phyloP scores from a whole-genome alignment of 345 rosid genomes.

The Eucalyptus marginata region DNA sequence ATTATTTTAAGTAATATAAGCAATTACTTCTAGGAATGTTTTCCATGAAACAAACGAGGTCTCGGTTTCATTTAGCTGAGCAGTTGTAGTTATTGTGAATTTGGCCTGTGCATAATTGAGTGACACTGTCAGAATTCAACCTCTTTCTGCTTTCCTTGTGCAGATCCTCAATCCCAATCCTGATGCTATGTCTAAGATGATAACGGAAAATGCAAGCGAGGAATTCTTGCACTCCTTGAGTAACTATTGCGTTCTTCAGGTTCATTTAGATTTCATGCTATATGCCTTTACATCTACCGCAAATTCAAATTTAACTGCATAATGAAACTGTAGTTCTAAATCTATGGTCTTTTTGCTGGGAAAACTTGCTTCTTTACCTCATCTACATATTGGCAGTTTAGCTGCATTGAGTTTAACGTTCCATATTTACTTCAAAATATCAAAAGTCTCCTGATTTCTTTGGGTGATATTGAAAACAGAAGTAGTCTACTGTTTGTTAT shows the following conservation, averaged over 20 bases:
- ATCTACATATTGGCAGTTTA: neutral
- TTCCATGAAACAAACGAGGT: neutral
- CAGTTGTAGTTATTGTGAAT: neutral
- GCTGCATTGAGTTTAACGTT: neutral
- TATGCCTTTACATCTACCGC: neutral
- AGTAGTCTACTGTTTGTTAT: neutral
- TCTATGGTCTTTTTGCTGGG: neutral
- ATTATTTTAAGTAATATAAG: neutral
- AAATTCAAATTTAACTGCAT: neutral
- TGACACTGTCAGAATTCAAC: neutral
- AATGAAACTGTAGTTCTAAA: neutral
- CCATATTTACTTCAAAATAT: neutral
- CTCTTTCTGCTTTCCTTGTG: neutral
- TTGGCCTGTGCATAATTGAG: neutral
- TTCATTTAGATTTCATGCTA: neutral
- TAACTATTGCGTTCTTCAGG: conserved; percentile 98
- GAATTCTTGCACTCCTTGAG: conserved; percentile 86
- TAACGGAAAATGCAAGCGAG: conserved; percentile 93
- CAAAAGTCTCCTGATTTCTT: neutral
- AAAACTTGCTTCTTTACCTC: neutral
- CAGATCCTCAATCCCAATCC: conserved; percentile 99
- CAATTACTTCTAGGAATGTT: neutral
- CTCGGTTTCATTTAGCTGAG: neutral
- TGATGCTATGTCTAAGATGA: conserved; percentile 94
- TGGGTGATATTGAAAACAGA: neutral